Base-by-base conservation (phyloP, 78 protist species). In the Dictyostelium firmibasis region DNA sequence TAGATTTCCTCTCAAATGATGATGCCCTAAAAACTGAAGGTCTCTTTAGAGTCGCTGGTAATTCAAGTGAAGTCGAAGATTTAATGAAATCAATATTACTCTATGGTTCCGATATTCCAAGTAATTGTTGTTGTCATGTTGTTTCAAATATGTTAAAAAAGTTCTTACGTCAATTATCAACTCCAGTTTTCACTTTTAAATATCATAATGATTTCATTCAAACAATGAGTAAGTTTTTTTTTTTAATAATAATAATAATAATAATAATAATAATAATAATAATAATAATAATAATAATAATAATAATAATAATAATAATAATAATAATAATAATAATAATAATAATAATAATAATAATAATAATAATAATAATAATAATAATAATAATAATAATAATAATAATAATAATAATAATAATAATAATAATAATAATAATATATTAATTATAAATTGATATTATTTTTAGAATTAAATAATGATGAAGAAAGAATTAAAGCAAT, bases 11-110 rank as follows among this genome's bases (percentile, higher is more conserved):
- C 35, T 81, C 76, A n/a, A 47, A 38, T 64, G 94, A 89, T 20
- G 53, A 31, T 27, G 62, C 83, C 3, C 35, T 89, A 38, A 67
- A 78, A 57, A 89, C 94, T 38, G 94, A 89, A 35, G 94, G 94
- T 70, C 36, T 89, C 10, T 89, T 89, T 89, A 89, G 94, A 81
- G 94, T 89, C 29, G 94, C 78, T 13, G 94, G 94, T 35, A 89
- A 89, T 81, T 70, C 84, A 81, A 50, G 86, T 27, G 94, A 89
- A 1, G 87, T 89, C 18, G 94, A 89, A 35, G 77, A 83, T 69
- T 47, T 89, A 16, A 47, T 81, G 74, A 89, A 89, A 89, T 75
- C 94, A 44, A 29, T 89, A 33, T 62, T 89, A 18, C 41, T 31
- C 31, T 84, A 81, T 89, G 94, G 94, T 27, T 75, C 78, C 35